phyloP scores from a whole-genome alignment of 169 alveolate species.

The Cryptosporidium sp. region DNA sequence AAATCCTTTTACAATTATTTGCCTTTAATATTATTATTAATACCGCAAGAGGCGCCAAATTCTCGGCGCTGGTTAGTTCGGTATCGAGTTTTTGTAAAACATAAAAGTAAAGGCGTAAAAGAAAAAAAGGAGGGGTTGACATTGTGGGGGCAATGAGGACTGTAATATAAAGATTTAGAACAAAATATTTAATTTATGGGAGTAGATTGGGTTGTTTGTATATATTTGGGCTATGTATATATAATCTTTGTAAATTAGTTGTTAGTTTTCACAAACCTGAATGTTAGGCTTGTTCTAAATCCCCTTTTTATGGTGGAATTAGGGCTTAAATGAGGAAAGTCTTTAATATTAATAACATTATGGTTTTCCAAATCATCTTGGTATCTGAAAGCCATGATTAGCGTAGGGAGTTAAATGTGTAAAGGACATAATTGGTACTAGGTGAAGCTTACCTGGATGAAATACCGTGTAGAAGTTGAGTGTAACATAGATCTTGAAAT shows the following conservation, averaged over 20 bases:
- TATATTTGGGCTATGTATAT: background rate
- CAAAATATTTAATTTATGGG: background rate
- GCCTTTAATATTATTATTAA: background rate
- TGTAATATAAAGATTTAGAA: background rate
- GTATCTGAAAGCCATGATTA: background rate
- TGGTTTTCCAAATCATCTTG: background rate
- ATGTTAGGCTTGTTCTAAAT: constrained; percentile 66
- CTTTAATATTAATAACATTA: constrained; percentile 26
- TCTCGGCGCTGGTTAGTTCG: background rate
- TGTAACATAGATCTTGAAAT: constrained; percentile 48
- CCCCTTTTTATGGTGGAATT: constrained; percentile 6
- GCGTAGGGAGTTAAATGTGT: background rate
- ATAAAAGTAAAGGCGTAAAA: background rate
- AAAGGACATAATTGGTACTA: no score
- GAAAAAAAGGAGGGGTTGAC: background rate
- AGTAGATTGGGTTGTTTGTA: background rate
- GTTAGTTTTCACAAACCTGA: constrained; percentile 24
- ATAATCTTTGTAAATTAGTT: background rate
- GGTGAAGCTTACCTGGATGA: constrained; percentile 30
- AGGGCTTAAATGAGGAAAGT: constrained; percentile 4
- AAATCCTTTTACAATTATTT: background rate
- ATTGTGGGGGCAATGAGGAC: background rate
- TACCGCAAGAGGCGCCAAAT: background rate
- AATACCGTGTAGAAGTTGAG: constrained; percentile 65
- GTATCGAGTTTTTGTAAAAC: constrained; percentile 4